Evolutionary conservation across 2,329 filamentous ascomycete species (phyloP), one percentile per base, ranked within the genome.

Genomic region (Colletotrichum sp.): DNA sequence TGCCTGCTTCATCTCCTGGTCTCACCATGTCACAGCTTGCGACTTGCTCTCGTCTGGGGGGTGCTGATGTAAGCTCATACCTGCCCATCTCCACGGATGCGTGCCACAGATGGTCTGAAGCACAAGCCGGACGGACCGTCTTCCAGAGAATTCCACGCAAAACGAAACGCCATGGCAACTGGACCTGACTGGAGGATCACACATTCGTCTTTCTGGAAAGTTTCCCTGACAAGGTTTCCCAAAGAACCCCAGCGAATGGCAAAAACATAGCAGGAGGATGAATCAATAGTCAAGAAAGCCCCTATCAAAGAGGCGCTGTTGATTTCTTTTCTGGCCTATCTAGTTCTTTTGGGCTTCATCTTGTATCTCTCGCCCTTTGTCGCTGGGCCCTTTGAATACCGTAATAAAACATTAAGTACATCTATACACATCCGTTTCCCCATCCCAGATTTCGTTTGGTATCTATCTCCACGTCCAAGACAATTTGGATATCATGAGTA

Each of bases 401-500:
- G 27, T 51, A 54, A 70, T 64, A 69, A 66, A 59, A 72, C 66
- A 70, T 70, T 69, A 67, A 8, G 13, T 54, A 59, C 47, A 27
- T 70, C 13, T 61, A 27, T 66, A n/a, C 29, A 21, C 43, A 51
- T 51, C 36, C 55, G 27, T 65, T 18, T 11, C 31, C 34, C 27
- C 36, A 33, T 58, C 31, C 24, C 13, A 21, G 27, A 13, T 11
- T 31, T 58, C 36, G 36, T 61, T 58, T 70, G 66, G 66, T 70
- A 72, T 72, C 54, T 70, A 61, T 43, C 61, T 38, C 65, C 55
- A 21, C 8, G 47, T 31, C 33, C 27, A 55, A 65, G 54, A 66
- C 67, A 57, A 62, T 66, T 34, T 61, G 68, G 59, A 69, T 66
- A 66, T 73, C 67, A 66, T 73, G 34, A 47, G 29, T 33, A 51